phyloP scores from a whole-genome alignment of 768 basidiomycete species.

The Hemileccinum impolitum region DNA sequence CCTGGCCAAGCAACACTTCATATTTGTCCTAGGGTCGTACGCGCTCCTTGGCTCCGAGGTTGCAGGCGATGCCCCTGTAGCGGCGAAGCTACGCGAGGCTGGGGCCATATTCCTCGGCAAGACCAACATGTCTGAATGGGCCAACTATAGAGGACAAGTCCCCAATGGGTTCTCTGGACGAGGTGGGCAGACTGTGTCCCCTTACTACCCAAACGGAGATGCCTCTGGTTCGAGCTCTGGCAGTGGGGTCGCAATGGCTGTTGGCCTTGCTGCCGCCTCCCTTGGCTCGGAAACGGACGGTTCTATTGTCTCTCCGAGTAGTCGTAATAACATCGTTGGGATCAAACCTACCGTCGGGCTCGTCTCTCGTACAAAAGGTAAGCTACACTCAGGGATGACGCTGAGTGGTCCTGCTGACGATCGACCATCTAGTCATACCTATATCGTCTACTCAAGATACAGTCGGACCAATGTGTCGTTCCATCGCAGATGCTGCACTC shows the following conservation, averaged over 20 bases:
- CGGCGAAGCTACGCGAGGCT: conserved; percentile 28
- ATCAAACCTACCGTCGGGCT: conserved; percentile 40
- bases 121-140: conserved; percentile 44
- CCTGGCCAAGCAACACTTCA: background rate
- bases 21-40: conserved; percentile 27
- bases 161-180: conserved; percentile 45
- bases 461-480: conserved; percentile 54
- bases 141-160: conserved; percentile 38
- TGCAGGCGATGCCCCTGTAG: conserved; percentile 31
- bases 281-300: conserved; percentile 50
- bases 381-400: background rate
- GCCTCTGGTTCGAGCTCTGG: conserved; percentile 44
- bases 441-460: conserved; percentile 59
- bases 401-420: background rate
- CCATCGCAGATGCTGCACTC: conserved; percentile 52
- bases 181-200: conserved; percentile 42
- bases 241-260: conserved; percentile 38
- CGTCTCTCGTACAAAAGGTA: conserved; percentile 37
- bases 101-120: conserved; percentile 42
- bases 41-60: conserved; percentile 36
- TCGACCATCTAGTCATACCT: conserved; percentile 44
- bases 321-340: conserved; percentile 42
- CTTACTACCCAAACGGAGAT: conserved; percentile 41
- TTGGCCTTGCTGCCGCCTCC: conserved; percentile 42
- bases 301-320: conserved; percentile 44